Percentiles rank a stretch among this genome's conserved stretches.
Evolutionary conservation across 257 asterid genomes (phyloP).

Genomic region (Thymus quinquecostatus): DNA sequence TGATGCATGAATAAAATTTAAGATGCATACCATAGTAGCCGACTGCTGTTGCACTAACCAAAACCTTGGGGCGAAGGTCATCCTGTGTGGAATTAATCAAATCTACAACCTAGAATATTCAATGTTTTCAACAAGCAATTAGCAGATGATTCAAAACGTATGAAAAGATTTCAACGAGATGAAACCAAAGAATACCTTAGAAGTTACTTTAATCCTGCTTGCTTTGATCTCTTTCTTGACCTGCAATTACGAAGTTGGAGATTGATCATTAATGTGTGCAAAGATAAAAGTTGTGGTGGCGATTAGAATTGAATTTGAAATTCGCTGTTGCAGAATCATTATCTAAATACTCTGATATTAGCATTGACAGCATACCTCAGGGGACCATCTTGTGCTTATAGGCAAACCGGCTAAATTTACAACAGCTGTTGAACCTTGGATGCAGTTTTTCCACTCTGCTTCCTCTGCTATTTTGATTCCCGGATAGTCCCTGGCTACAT

Average conservation of each 20-base stretch:
- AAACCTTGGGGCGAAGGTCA: conserved; percentile 71
- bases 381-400: conserved; percentile 90
- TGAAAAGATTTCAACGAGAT: conserved; percentile 24
- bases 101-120: conserved; percentile 62
- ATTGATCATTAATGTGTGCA: conserved; percentile 10
- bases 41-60: conserved; percentile 89
- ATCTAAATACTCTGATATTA: neutral
- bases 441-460: conserved; percentile 76
- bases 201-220: conserved; percentile 82
- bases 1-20: conserved; percentile 7
- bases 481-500: conserved; percentile 73
- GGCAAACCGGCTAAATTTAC: conserved; percentile 96
- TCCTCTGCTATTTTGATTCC: conserved; percentile 76
- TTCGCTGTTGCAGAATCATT: conserved; percentile 1
- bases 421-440: conserved; percentile 87
- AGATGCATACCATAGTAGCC: conserved; percentile 84
- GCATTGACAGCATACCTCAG: conserved; percentile 55
- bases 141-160: conserved; percentile 14
- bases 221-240: conserved; percentile 88
- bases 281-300: neutral
- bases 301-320: neutral
- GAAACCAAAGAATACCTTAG: conserved; percentile 52
- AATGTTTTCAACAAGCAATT: conserved; percentile 1
- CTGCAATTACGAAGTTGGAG: conserved; percentile 47
- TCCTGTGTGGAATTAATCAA: conserved; percentile 58